Base-by-base conservation (phyloP, 2,329 filamentous ascomycete genomes). In the Biscogniauxia mediterranea region DNA sequence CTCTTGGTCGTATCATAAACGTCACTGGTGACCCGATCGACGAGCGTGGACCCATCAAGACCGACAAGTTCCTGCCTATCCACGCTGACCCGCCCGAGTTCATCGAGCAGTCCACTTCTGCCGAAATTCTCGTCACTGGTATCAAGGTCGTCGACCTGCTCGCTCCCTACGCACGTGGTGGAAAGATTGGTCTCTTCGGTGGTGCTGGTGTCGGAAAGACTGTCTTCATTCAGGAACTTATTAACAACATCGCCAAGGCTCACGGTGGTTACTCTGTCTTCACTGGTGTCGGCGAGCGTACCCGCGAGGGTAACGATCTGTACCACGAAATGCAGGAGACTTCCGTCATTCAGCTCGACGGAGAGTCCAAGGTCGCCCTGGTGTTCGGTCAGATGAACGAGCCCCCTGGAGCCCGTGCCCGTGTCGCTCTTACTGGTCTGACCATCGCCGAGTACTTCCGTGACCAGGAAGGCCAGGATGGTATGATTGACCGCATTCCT, bases 261-360 rank as follows among this genome's bases (percentile, higher is more conserved):
- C 95, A 99, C 86, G 95, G 95, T 96, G 95, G 95, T 96, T 99
- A 96, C 91, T 99, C 95, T 72, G 95, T 99, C 80, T 99, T 99
- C 90, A 97, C 93, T 79, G 95, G 95, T 94, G 95, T 99, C 83
- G 95, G 95, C 81, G 95, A 99, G 90, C 94, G 95, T 87, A 99
- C 95, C 79, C 95, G 95, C 92, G 95, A 99, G 89, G 95, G 95
- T 88, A 99, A 99, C 89, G 95, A 99, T 89, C 83, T 99, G 87
- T 99, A 99, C 90, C 94, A 99, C 85, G 95, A 99, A 89, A 99
- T 99, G 95, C 95, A 98, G 87, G 94, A 99, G 85, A 99, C 95
- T 73, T 92, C 91, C 78, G 95, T 99, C 87, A 99, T 99, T 83
- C 89, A 99, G 83, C 92, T 99, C 71, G 95, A 99, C 70, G 95